Evolutionary conservation across 1,284 basidiomycete species (phyloP).

Genomic region (Takashimella koratensis): DNA sequence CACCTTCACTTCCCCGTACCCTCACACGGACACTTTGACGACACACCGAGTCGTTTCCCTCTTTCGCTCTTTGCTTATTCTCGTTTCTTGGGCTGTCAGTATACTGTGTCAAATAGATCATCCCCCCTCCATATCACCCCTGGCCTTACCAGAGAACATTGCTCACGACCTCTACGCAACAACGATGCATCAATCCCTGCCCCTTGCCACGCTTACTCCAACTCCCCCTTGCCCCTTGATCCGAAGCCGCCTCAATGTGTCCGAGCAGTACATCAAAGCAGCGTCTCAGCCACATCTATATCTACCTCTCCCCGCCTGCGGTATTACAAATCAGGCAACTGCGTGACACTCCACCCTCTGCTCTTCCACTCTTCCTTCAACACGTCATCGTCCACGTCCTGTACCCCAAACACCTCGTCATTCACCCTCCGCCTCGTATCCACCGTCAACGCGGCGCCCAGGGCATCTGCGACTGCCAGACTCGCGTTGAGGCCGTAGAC

Average conservation of each 20-base stretch:
- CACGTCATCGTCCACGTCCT: neutral
- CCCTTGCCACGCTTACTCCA: neutral
- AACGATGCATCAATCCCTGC: neutral
- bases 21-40: too few species aligned
- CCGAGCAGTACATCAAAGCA: too few species aligned
- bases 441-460: slow-evolving; percentile 67
- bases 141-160: neutral
- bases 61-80: slow-evolving; percentile 1
- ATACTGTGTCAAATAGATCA: neutral
- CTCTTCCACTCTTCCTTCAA: neutral
- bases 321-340: neutral
- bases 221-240: neutral
- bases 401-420: neutral
- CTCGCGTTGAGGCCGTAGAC: slow-evolving; percentile 88
- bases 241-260: too few species aligned
- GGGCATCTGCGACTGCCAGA: slow-evolving; percentile 71
- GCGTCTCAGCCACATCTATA: neutral
- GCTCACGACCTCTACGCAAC: neutral
- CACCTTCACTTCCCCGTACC: neutral
- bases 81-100: neutral
- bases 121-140: neutral
- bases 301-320: neutral
- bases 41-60: too few species aligned
- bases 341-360: neutral
- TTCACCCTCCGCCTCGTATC: slow-evolving; percentile 16